Evolutionary conservation across 768 basidiomycete genomes (phyloP), one percentile per base, ranked within the genome.

Genomic region (Tulasnella sp.): DNA sequence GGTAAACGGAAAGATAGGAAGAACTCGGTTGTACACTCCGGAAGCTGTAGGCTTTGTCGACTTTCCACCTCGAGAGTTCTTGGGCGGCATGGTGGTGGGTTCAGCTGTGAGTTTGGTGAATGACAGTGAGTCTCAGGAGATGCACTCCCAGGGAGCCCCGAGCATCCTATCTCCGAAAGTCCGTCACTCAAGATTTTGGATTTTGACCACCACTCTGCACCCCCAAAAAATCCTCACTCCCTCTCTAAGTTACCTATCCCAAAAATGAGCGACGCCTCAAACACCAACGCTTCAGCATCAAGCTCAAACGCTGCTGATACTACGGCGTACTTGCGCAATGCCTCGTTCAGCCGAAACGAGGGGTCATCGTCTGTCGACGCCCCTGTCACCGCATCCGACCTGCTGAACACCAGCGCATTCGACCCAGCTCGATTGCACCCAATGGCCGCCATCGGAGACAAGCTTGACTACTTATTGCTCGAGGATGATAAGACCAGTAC

Each of bases 401-500:
- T 98, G 80, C 91, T 98, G 75, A 80, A 79, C 80, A 86, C 90
- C 84, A 90, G 90, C 79, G 88, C 91, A 14, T 96, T 94, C 85
- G 96, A 98, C 86, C 93, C 96, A 74, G 88, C 94, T 72, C 91
- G 90, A 85, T 87, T 99, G 75, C 97, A 99, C 83, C 97, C 97
- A 75, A 86, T 99, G 81, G 96, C 97, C 67, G 91, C 91, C 75
- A 86, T 99, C 78, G 92, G 94, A 78, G 93, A 95, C 83, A 92
- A 94, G 86, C 86, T 99, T 79, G 97, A 99, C 85, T 98, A 97
- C 85, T 86, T 99, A 74, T 87, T 93, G 80, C 88, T 99, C 77
- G 97, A 99, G 79, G 97, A 99, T 83, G 97, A 97, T 85, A 97
- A 99, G 86, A 91, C 91, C 80, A 94, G 85, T 83, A 90, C 94